These are phyloP conservation scores for Aureobasidium sp. DNA, from an alignment of 2,329 filamentous ascomycete species.

Conservation along the genomic window DNA sequence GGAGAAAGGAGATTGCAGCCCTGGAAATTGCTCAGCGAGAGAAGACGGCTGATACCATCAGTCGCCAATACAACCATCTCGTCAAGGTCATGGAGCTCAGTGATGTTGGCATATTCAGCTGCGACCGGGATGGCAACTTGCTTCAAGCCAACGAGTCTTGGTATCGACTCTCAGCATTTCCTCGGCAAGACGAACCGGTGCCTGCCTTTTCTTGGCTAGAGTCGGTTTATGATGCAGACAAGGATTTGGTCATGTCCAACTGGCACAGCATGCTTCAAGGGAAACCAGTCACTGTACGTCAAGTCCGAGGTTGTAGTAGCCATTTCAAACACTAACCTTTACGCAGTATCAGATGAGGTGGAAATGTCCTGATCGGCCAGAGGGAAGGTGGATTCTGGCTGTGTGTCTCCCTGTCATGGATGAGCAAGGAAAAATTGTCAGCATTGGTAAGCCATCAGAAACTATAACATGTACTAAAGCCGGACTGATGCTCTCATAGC, in stretches of 20 bases:
- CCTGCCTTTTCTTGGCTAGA: conserved; percentile 10
- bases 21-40: not conserved
- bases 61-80: conserved; percentile 6
- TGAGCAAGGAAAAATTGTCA: conserved; percentile 17
- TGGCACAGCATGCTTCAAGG: conserved; percentile 5
- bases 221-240: conserved; percentile 6
- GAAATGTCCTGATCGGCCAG: not conserved
- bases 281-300: conserved; percentile 4
- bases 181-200: not conserved
- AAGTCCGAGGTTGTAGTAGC: not conserved
- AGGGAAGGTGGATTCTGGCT: conserved; percentile 20
- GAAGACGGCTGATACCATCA: conserved; percentile 14
- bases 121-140: conserved; percentile 12
- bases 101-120: conserved; percentile 17
- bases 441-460: conserved; percentile 4
- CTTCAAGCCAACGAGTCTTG: conserved; percentile 18
- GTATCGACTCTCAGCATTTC: conserved; percentile 6
- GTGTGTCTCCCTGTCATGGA: conserved; percentile 21
- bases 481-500: not conserved
- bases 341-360: conserved; percentile 12
- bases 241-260: conserved; percentile 4
- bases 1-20: not conserved
- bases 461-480: not conserved
- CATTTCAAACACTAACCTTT: not conserved
- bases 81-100: conserved; percentile 17